Percentiles rank a stretch among this genome's conserved stretches.
phyloP scores from a whole-genome alignment of 2,329 filamentous ascomycete species.

The Cytospora mali region DNA sequence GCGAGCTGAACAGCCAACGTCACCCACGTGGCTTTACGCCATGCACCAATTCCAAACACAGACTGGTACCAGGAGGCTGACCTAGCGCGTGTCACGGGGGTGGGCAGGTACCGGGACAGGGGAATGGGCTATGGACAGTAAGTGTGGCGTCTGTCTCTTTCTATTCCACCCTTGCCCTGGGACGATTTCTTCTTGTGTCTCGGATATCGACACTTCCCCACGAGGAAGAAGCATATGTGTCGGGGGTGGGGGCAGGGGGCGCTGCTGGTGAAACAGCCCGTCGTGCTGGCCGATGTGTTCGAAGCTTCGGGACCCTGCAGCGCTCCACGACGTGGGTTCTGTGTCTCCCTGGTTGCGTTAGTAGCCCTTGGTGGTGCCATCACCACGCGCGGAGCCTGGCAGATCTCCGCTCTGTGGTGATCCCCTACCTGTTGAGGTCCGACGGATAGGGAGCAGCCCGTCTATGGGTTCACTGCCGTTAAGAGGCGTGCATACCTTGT shows the following conservation, averaged over 20 bases:
- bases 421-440: neutral
- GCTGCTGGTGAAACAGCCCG: neutral
- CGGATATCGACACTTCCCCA: neutral
- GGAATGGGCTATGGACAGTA: conserved; percentile 54
- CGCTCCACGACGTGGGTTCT: neutral
- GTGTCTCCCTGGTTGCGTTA: neutral
- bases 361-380: neutral
- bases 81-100: conserved; percentile 16
- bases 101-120: conserved; percentile 54
- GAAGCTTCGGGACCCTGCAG: neutral
- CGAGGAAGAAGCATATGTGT: neutral
- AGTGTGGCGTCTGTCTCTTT: conserved; percentile 34
- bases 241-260: neutral
- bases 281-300: neutral
- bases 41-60: neutral
- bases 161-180: conserved; percentile 27
- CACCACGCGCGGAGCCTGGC: neutral
- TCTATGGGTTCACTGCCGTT: neutral
- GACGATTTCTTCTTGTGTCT: neutral
- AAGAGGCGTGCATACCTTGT: neutral
- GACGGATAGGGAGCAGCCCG: neutral
- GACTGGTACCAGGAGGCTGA: conserved; percentile 25
- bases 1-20: conserved; percentile 9
- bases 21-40: conserved; percentile 17
- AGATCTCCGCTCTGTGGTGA: neutral